Evolutionary conservation across 805 yeast species (phyloP).

Genomic region (Pichia sporocuriosa): DNA sequence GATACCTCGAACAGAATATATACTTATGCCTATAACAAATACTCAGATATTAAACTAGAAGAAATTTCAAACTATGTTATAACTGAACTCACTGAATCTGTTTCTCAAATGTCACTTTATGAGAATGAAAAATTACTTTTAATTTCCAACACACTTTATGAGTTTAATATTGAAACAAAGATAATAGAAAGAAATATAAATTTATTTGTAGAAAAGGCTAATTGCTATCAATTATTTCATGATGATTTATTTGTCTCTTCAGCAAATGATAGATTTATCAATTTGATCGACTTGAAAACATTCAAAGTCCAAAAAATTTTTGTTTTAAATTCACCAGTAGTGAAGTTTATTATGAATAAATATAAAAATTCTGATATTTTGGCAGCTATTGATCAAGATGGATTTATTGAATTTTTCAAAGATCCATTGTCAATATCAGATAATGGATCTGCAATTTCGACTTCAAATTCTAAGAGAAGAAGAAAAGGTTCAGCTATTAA

Average conservation of each 20-base stretch:
- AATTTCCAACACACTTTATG: slow-evolving; percentile 14
- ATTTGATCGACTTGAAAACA: slow-evolving; percentile 49
- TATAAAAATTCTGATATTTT: slow-evolving; percentile 33
- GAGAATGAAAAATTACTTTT: slow-evolving; percentile 1
- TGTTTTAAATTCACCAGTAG: slow-evolving; percentile 61
- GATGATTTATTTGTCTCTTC: slow-evolving; percentile 40
- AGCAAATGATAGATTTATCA: slow-evolving; percentile 72
- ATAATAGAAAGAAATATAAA: slow-evolving; percentile 10
- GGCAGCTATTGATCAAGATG: slow-evolving; percentile 65
- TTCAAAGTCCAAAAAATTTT: slow-evolving; percentile 47
- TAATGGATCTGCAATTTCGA: neutral
- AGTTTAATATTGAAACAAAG: slow-evolving; percentile 9
- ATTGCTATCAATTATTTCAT: slow-evolving; percentile 8
- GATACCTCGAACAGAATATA: slow-evolving; percentile 13
- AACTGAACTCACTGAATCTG: slow-evolving; percentile 9
- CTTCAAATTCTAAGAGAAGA: slow-evolving; percentile 12
- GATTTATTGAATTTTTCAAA: slow-evolving; percentile 63
- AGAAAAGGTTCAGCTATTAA: slow-evolving; percentile 40
- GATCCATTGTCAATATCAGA: slow-evolving; percentile 36
- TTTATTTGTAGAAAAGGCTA: slow-evolving; percentile 13
- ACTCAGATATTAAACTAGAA: slow-evolving; percentile 2
- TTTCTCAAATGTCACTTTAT: slow-evolving; percentile 8
- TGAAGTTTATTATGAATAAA: slow-evolving; percentile 29
- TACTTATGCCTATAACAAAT: slow-evolving; percentile 7
- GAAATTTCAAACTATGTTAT: slow-evolving; percentile 9